Base-by-base conservation (phyloP, 257 asterid genomes). In the Solanum corneliomulleri region DNA sequence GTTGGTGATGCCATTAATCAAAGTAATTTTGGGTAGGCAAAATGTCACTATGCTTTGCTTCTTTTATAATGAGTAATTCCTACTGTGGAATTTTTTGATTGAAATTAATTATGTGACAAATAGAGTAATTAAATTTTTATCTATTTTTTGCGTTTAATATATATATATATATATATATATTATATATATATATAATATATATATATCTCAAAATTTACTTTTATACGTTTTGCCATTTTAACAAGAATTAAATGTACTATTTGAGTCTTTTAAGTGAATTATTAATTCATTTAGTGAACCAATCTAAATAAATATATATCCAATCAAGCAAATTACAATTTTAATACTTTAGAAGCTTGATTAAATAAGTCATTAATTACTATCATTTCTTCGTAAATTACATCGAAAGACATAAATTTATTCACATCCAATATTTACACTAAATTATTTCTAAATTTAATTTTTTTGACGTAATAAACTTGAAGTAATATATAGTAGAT, bases 91-190 rank as follows among this genome's bases (percentile, higher is more conserved):
- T 49, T 0, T 29, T 49, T 81, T 49, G 4, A 47, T 81, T 47
- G 44, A 81, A 80, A 81, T 49, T 49, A 81, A 31, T 49, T 81
- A 80, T 80, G 45, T 81, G 7, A 29, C 64, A 81, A 81, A 81
- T 29, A 47, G 25, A 49, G 29, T 81, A 81, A 70, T 31, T 70
- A 70, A 80, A 47, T 47, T 64, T 14, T 45, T 9, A 16, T 78
- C 66, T 18, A 47, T 47, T 16, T 45, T 80, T 29, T 47, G 16
- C 44, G 68, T 29, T 68, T 27, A 80, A 29, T 27, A 27, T 47
- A 27, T 27, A 25, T 10, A 27, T 2, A 80, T 47, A n/a, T n/a
- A n/a, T n/a, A n/a, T n/a, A n/a, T n/a, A n/a, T n/a, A n/a, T n/a
- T n/a, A n/a, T n/a, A n/a, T n/a, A n/a, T n/a, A 29, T 27, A 27